Evolutionary conservation across 2,329 filamentous ascomycete genomes (phyloP).

Genomic region (Ophiostoma angusticollis): DNA sequence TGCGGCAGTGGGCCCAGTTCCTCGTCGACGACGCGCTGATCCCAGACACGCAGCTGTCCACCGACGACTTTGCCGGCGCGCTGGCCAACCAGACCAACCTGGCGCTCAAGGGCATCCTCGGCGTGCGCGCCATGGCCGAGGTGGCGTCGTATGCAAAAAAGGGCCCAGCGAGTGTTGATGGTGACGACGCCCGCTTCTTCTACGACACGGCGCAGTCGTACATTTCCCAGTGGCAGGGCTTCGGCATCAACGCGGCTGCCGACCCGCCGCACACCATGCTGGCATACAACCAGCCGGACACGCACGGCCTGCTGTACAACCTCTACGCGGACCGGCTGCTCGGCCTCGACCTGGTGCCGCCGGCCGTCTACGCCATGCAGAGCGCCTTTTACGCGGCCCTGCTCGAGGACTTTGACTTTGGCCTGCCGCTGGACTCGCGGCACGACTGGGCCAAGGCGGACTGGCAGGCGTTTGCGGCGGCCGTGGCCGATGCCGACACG

Average conservation of each 20-base stretch:
- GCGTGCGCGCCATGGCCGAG: conserved; percentile 65
- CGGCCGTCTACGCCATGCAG: conserved; percentile 64
- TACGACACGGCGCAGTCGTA: conserved; percentile 33
- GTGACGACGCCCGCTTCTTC: background rate
- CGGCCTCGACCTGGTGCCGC: conserved; percentile 62
- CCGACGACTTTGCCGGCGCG: conserved; percentile 61
- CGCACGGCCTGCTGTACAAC: conserved; percentile 58
- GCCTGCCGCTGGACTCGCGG: conserved; percentile 69
- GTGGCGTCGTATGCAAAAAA: too few species aligned
- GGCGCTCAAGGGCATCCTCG: conserved; percentile 66
- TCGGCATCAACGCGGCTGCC: conserved; percentile 55
- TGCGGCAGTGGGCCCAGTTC: conserved; percentile 61
- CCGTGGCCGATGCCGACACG: conserved; percentile 50
- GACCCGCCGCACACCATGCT: conserved; percentile 57
- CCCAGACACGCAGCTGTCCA: conserved; percentile 60
- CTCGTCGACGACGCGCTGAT: conserved; percentile 56
- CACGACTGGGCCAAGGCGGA: conserved; percentile 77
- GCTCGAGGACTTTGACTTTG: conserved; percentile 68
- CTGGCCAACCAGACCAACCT: conserved; percentile 61
- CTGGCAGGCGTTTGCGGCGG: conserved; percentile 79
- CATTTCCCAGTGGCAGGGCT: conserved; percentile 57
- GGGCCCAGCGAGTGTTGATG: conserved; percentile 43
- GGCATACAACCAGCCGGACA: conserved; percentile 53
- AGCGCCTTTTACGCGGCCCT: conserved; percentile 62
- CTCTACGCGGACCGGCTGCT: conserved; percentile 69